A percentile compares a stretch with the other conserved stretches of the same genome.
Evolutionary conservation across 2,329 filamentous ascomycete species (phyloP).

Genomic region (Fusarium oxysporum): DNA sequence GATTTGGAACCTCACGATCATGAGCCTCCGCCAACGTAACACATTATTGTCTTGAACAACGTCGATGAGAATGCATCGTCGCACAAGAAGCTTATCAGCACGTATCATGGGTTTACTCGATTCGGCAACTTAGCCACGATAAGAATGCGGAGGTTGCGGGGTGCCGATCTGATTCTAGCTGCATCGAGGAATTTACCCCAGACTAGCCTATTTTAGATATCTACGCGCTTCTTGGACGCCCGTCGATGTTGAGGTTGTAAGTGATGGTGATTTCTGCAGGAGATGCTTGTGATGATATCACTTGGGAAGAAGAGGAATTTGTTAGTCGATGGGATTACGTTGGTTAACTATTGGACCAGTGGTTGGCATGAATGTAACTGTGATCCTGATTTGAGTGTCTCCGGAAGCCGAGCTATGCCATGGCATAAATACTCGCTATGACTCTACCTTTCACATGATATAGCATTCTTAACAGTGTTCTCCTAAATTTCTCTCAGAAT

Average conservation of each 20-base stretch:
- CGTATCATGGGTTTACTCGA: conserved; percentile 11
- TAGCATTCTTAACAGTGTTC: rapidly evolving
- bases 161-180: conserved; percentile 11
- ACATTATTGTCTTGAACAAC: too few relatives aligned
- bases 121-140: conserved; percentile 45
- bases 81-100: conserved; percentile 8
- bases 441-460: rapidly evolving
- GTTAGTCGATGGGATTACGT: background rate
- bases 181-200: background rate
- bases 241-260: background rate
- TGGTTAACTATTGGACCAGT: too few relatives aligned
- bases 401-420: rapidly evolving
- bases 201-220: conserved; percentile 33
- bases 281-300: rapidly evolving
- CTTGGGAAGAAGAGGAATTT: background rate
- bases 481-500: conserved; percentile 27
- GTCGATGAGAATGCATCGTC: background rate
- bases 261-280: background rate
- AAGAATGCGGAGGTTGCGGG: conserved; percentile 17
- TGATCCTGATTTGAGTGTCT: background rate
- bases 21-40: background rate
- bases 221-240: conserved; percentile 31
- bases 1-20: background rate
- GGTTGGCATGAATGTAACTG: background rate
- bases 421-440: conserved; percentile 9